Evolutionary conservation across 73 alveolate genomes (phyloP).

Genomic region (Halteria grandinella): DNA sequence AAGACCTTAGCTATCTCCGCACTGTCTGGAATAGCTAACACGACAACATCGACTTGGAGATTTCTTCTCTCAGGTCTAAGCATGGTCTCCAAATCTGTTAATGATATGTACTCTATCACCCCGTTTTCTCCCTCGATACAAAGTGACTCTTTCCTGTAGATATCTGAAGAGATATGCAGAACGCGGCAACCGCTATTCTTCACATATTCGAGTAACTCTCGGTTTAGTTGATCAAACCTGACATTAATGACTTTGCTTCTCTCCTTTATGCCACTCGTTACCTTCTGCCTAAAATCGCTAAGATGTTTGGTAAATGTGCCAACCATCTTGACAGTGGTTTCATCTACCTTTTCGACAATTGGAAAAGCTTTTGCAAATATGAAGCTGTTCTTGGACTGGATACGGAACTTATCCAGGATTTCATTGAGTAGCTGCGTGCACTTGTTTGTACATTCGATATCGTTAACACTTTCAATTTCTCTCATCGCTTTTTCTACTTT

Average conservation of each 20-base stretch:
- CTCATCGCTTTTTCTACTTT: conserved; percentile 46
- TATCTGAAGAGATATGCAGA: conserved; percentile 64
- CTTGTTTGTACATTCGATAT: conserved; percentile 22
- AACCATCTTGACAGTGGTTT: conserved; percentile 15
- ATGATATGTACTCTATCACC: conserved; percentile 26
- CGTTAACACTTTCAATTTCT: conserved; percentile 3
- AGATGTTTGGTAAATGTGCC: conserved; percentile 60
- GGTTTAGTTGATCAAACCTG: conserved; percentile 52
- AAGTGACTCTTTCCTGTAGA: conserved; percentile 6
- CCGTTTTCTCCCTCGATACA: conserved; percentile 60
- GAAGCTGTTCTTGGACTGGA: conserved; percentile 50
- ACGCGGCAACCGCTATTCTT: conserved; percentile 62
- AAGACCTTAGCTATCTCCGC: conserved; percentile 39
- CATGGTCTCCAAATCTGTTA: conserved; percentile 6
- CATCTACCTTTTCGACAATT: conserved; percentile 41
- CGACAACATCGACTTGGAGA: conserved; percentile 62
- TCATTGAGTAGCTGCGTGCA: conserved; percentile 50
- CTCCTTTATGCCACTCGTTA: conserved; percentile 28
- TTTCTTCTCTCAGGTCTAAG: conserved; percentile 21
- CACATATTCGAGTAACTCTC: conserved; percentile 33
- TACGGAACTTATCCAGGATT: conserved; percentile 43
- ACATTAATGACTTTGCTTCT: conserved; percentile 55
- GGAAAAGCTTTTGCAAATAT: conserved; percentile 66
- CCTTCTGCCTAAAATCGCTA: conserved; percentile 41
- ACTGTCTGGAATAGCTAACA: conserved; percentile 63